Evolutionary conservation across 495 filamentous ascomycete genomes (phyloP).

Genomic region (Bacidia gigantensis): DNA sequence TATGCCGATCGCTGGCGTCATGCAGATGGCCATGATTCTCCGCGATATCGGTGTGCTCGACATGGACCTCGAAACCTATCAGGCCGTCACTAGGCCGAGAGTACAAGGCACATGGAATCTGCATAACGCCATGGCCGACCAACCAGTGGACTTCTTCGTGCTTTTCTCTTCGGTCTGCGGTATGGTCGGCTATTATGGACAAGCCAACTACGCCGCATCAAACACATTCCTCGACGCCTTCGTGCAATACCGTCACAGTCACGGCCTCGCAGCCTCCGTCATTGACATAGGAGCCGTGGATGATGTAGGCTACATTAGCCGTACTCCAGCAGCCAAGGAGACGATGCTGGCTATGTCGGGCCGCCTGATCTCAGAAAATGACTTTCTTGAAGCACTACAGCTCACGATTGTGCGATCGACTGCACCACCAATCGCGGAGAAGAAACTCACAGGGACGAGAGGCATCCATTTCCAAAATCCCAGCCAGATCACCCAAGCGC

Average conservation of each 20-base stretch:
- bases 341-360: neutral
- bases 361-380: neutral
- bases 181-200: conserved; percentile 18
- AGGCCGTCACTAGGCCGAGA: conserved; percentile 37
- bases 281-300: conserved; percentile 30
- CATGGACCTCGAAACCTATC: conserved; percentile 38
- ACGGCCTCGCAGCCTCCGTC: conserved; percentile 23
- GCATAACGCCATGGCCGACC: conserved; percentile 21
- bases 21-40: conserved; percentile 31
- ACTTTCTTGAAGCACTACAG: conserved; percentile 5
- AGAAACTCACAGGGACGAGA: too few species aligned
- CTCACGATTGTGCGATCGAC: too few species aligned
- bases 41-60: conserved; percentile 43
- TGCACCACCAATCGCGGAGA: too few species aligned
- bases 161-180: conserved; percentile 10
- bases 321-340: neutral
- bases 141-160: conserved; percentile 23
- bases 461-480: neutral
- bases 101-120: conserved; percentile 35
- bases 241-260: conserved; percentile 20
- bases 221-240: conserved; percentile 31
- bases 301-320: conserved; percentile 30
- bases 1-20: conserved; percentile 40
- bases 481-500: neutral
- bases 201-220: conserved; percentile 32